Base-by-base conservation (phyloP, 2,329 filamentous ascomycete genomes). In the Aspergillus fijiensis region DNA sequence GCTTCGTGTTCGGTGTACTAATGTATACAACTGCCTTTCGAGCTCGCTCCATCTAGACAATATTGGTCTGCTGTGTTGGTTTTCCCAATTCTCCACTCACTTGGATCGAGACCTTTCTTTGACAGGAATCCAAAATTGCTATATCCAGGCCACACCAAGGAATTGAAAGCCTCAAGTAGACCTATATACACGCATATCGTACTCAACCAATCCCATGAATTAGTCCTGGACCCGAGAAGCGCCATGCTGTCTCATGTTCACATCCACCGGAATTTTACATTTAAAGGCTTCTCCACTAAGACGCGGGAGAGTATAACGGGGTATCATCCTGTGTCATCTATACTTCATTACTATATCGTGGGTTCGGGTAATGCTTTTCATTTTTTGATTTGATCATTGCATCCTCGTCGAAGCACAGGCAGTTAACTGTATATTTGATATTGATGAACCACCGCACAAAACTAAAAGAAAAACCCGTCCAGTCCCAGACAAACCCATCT, bases 401-500 rank as follows among this genome's bases (percentile, higher is more conserved):
- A 72, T 69, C 71, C 62, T 71, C 65, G 63, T 69, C 68, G 67
- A 65, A 69, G 66, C 66, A 67, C 59, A 66, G 61, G 66, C 66
- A 71, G 67, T 66, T 69, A 67, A 68, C 65, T 70, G 60, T 55
- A 65, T 58, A 71, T 69, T 69, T 72, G 72, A 70, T 73, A 70
- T 74, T 70, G 72, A 70, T 70, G 71, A 70, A 74, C 72, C 74
- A 75, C 73, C 70, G 66, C 69, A 71, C 77, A 76, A 72, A 70
- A 75, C 72, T 70, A 69, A 71, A 71, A 45, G 39, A 45, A 69
- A 69, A 64, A 72, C 77, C 27, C 76, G 75, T 77, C 77, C 76
- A 76, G 76, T 78, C 76, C 76, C 72, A 78, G 75, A 73, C 72
- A 76, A 71, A 71, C 74, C 64, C 60, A 69, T 74, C 89, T 96